These are phyloP conservation scores for Leonotis leonurus DNA, from an alignment of 257 asterid species.

Conservation along the genomic window DNA sequence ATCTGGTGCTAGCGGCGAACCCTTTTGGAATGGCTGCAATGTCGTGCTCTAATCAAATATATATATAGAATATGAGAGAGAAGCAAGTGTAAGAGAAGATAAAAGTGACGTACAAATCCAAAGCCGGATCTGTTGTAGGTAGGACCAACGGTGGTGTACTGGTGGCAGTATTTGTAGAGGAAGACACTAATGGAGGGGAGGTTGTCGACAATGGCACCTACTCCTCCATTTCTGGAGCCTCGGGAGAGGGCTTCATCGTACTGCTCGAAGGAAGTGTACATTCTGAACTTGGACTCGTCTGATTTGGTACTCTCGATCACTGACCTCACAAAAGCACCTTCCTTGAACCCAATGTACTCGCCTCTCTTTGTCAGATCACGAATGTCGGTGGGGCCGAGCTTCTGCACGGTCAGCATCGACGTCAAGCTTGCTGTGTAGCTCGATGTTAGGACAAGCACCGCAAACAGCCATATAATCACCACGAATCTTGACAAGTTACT, in stretches of 20 bases:
- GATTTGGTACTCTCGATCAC: conserved; percentile 19
- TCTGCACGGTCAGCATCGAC: conserved; percentile 49
- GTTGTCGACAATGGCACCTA: neutral
- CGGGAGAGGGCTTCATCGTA: neutral
- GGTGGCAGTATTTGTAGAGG: neutral
- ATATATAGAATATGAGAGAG: neutral
- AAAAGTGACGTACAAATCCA: conserved; percentile 26
- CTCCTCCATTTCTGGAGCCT: conserved; percentile 7
- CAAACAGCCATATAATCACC: conserved; percentile 44
- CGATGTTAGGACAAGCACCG: conserved; percentile 47
- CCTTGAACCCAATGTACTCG: conserved; percentile 36
- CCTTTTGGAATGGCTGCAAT: conserved; percentile 40
- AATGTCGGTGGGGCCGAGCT: conserved; percentile 30
- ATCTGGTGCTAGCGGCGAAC: conserved; percentile 40
- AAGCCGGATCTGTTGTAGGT: neutral
- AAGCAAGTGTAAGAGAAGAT: neutral
- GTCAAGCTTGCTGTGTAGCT: conserved; percentile 53
- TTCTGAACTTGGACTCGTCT: neutral
- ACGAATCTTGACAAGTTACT: conserved; percentile 49
- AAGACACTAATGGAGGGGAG: neutral
- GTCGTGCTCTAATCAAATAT: neutral
- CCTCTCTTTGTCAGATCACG: conserved; percentile 27
- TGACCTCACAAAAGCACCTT: conserved; percentile 25
- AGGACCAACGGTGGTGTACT: neutral
- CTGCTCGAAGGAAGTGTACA: neutral